Conservation (phyloP, 2,329 filamentous ascomycete genomes). For the Fusarium cicatricum region DNA sequence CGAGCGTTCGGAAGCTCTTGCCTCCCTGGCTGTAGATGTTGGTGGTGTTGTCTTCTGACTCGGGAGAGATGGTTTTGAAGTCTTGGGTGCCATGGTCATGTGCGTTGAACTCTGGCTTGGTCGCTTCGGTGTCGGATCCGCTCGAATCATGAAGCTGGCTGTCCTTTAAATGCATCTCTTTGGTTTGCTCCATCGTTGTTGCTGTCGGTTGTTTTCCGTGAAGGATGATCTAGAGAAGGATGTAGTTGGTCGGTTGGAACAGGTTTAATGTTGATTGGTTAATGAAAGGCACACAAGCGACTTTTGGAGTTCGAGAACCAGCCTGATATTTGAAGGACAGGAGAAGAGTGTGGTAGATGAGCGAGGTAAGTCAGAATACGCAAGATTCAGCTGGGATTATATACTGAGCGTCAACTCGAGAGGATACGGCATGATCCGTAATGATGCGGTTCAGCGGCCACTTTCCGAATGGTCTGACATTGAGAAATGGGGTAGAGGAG, state of each 20-base stretch:
- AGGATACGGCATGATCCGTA: background rate
- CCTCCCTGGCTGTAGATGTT: slow-evolving; percentile 36
- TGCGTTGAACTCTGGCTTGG: slow-evolving; percentile 14
- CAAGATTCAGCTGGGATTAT: background rate
- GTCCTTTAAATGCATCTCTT: background rate
- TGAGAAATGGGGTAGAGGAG: too few species aligned
- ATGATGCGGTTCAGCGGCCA: background rate
- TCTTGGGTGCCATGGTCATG: slow-evolving; percentile 16
- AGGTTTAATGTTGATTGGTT: too few species aligned
- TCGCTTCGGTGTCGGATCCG: slow-evolving; percentile 27
- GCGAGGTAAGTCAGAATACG: background rate
- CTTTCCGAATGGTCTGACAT: slow-evolving; percentile 10
- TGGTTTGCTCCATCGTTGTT: slow-evolving; percentile 17
- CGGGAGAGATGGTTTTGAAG: slow-evolving; percentile 18
- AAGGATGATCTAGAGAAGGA: too few species aligned
- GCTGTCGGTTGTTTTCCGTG: too few species aligned
- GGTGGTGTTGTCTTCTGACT: slow-evolving; percentile 26
- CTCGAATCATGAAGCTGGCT: slow-evolving; percentile 20
- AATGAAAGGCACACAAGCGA: background rate
- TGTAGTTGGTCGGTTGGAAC: too few species aligned
- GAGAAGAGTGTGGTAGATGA: background rate
- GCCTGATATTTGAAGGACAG: background rate
- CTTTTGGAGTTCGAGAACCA: too few species aligned
- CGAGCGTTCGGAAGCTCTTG: slow-evolving; percentile 37
- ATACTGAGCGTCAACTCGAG: background rate